phyloP scores from a whole-genome alignment of 495 filamentous ascomycete species.

The Bathelium albidoporum region DNA sequence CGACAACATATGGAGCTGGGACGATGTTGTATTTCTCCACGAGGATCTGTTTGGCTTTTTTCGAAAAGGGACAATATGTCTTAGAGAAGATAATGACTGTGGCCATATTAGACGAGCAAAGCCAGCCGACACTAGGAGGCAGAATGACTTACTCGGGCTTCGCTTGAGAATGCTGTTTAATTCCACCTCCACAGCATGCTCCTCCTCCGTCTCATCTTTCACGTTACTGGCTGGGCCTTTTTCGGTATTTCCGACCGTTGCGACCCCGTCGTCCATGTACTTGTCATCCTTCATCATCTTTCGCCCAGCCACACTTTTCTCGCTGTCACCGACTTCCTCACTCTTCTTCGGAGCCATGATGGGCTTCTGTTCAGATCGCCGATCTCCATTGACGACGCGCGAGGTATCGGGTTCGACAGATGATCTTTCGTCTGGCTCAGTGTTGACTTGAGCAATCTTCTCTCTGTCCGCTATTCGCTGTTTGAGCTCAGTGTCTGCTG shows the following conservation, averaged over 20 bases:
- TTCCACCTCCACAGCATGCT: slow-evolving; percentile 49
- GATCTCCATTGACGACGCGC: background rate
- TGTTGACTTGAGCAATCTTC: background rate
- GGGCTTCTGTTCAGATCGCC: background rate
- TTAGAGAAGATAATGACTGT: slow-evolving; percentile 93
- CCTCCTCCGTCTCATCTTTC: slow-evolving; percentile 45
- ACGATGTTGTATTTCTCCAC: slow-evolving; percentile 72
- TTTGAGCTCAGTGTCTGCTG: slow-evolving; percentile 29
- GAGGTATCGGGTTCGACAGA: slow-evolving; percentile 21
- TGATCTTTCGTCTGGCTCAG: background rate
- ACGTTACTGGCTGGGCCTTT: slow-evolving; percentile 7
- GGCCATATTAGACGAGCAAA: background rate
- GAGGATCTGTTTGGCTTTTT: slow-evolving; percentile 68
- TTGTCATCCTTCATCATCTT: slow-evolving; percentile 44
- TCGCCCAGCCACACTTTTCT: slow-evolving; percentile 50
- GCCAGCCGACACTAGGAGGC: background rate
- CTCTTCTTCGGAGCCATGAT: background rate
- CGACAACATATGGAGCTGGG: slow-evolving; percentile 77
- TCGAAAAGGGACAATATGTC: slow-evolving; percentile 77
- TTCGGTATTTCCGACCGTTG: slow-evolving; percentile 22
- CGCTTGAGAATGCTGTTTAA: slow-evolving; percentile 69
- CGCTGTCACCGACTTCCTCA: background rate
- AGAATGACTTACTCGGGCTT: slow-evolving; percentile 56
- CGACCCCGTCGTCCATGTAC: slow-evolving; percentile 27
- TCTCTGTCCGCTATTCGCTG: slow-evolving; percentile 13